Evolutionary conservation across 495 filamentous ascomycete species (phyloP), one percentile per base, ranked within the genome.

Genomic region (Cercophora newfieldiana): DNA sequence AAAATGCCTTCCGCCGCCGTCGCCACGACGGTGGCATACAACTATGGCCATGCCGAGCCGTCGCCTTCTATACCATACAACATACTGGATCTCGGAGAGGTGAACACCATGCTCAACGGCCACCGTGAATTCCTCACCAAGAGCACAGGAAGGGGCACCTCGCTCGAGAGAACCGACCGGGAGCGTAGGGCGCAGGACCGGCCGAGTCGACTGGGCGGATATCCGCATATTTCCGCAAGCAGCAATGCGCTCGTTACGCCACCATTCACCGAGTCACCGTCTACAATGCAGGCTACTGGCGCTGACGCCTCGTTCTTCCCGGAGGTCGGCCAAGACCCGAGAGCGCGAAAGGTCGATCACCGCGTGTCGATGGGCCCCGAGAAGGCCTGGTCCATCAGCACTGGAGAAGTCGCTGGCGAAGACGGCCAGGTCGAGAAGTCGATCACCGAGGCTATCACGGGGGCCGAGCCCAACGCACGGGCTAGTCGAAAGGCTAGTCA

Each of bases 401-500:
- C 78, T 7, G 73, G 74, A 30, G 81, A 82, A 26, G 14, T 69
- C 26, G 72, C 74, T 47, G 74, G 75, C 54, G 66, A 79, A 62
- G 79, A 81, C 59, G 83, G 84, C 26, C 78, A 82, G 71, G 90
- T 96, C 16, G 93, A 96, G 65, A 91, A 90, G 75, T 90, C 90
- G 21, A 94, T 97, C 69, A 87, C 91, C 66, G 93, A 93, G 49
- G 92, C 89, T 44, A 74, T 96, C 58, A 81, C 90, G 3, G 89
- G 91, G 33, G 81, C 85, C 44, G 94, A 97, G 72, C 89, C 85
- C 28, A 90, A 92, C 73, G 87, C 87, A 58, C 88, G 95, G 22
- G 30, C 61, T 66, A 97, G 93, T 77, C 88, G 95, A 65, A 99
- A 99, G 79, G 89, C 94, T 53, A 97, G 92, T 74, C 94, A 99